Base-by-base conservation (phyloP, 805 yeast species). In the Metschnikowia baotianmanensis region DNA sequence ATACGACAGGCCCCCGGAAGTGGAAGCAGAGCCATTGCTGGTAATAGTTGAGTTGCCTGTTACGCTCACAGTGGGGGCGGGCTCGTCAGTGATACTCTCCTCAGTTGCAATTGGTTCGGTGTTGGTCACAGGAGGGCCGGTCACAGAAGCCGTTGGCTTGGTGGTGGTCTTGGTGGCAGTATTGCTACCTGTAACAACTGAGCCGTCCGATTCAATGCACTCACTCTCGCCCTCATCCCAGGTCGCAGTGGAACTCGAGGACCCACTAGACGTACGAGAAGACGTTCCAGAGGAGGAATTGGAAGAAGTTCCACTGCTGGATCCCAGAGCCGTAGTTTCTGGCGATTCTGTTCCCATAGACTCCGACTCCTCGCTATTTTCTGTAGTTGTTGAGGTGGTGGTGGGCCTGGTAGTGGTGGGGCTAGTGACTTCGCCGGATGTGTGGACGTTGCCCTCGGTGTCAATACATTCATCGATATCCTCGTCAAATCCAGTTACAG, bases 301-400 rank as follows among this genome's bases (percentile, higher is more conserved):
- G n/a, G n/a, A n/a, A n/a, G n/a, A n/a, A n/a, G n/a, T n/a, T n/a
- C n/a, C n/a, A n/a, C n/a, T n/a, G n/a, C n/a, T n/a, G n/a, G n/a
- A n/a, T n/a, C n/a, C n/a, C n/a, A n/a, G n/a, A n/a, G n/a, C n/a
- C n/a, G n/a, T n/a, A n/a, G n/a, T n/a, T n/a, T n/a, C n/a, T n/a
- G n/a, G n/a, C n/a, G n/a, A n/a, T n/a, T n/a, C n/a, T n/a, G n/a
- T n/a, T n/a, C n/a, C n/a, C n/a, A n/a, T n/a, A n/a, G n/a, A n/a
- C n/a, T n/a, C n/a, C n/a, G n/a, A n/a, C n/a, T n/a, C n/a, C n/a
- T n/a, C n/a, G n/a, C n/a, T n/a, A n/a, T 33, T 32, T 18, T 17
- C 23, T 12, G 22, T 38, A n/a, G 62, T 4, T 60, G 78, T 43
- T 74, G 76, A 9, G 69, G 78, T 36, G 55, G 57, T 2, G 36